A percentile compares a stretch with the other conserved stretches of the same genome.
phyloP scores from a whole-genome alignment of 2,329 filamentous ascomycete genomes.

The Periconia sp. region DNA sequence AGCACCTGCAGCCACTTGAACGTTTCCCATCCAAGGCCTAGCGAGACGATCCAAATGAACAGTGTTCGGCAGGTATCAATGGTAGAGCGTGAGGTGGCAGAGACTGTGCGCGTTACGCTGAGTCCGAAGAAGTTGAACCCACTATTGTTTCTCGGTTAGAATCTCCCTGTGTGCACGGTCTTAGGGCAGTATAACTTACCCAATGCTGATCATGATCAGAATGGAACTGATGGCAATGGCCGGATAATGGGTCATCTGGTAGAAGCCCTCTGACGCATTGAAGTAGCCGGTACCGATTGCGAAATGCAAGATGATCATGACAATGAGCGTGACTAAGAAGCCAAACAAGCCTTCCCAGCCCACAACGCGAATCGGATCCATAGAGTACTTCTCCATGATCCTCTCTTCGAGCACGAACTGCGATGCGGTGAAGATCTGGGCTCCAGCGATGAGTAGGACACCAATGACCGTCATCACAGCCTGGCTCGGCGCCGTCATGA shows the following conservation, averaged over 20 bases:
- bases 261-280: slow-evolving; percentile 83
- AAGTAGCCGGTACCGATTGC: slow-evolving; percentile 83
- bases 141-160: slow-evolving; percentile 48
- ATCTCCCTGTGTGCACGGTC: not conserved
- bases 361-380: slow-evolving; percentile 86
- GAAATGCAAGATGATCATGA: slow-evolving; percentile 79
- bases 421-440: slow-evolving; percentile 94
- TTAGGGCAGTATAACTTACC: slow-evolving; percentile 58
- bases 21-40: slow-evolving; percentile 91
- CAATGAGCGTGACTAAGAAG: slow-evolving; percentile 74
- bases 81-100: slow-evolving; percentile 88
- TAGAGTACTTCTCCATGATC: slow-evolving; percentile 77
- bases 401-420: slow-evolving; percentile 97
- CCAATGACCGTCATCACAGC: slow-evolving; percentile 75
- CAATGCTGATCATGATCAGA: slow-evolving; percentile 96
- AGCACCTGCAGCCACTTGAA: slow-evolving; percentile 97
- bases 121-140: slow-evolving; percentile 99
- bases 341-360: slow-evolving; percentile 97
- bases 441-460: slow-evolving; percentile 85
- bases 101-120: slow-evolving; percentile 85
- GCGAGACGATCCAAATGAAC: slow-evolving; percentile 96
- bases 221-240: slow-evolving; percentile 76
- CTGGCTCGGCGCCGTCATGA: slow-evolving; percentile 50
- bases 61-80: slow-evolving; percentile 97
- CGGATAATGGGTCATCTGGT: slow-evolving; percentile 72